phyloP scores from a whole-genome alignment of 2,329 filamentous ascomycete genomes.

The Onygenales sp. region DNA sequence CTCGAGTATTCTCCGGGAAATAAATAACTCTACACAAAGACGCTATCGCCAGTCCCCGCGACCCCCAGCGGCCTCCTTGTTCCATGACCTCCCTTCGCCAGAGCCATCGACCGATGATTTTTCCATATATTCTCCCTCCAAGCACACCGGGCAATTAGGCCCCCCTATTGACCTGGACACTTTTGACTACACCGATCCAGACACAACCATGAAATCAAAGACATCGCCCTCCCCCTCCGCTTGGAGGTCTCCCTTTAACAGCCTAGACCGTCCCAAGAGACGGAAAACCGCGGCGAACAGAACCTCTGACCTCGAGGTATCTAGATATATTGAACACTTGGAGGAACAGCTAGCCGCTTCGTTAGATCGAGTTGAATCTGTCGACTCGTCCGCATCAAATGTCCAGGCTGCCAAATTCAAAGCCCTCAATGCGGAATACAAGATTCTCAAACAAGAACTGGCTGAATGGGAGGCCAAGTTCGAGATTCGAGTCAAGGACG shows the following conservation, averaged over 20 bases:
- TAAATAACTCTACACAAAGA: slow-evolving; percentile 19
- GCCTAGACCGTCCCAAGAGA: slow-evolving; percentile 14
- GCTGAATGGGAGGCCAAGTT: slow-evolving; percentile 23
- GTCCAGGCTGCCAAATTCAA: slow-evolving; percentile 28
- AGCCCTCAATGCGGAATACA: slow-evolving; percentile 22
- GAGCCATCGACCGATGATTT: slow-evolving; percentile 6
- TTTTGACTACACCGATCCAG: slow-evolving; percentile 2
- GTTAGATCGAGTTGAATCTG: slow-evolving; percentile 29
- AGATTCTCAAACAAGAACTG: slow-evolving; percentile 23
- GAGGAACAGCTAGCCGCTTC: slow-evolving; percentile 36
- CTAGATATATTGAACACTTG: slow-evolving; percentile 41
- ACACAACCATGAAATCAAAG: slow-evolving; percentile 2
- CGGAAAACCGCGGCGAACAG: slow-evolving; percentile 8
- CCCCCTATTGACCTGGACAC: slow-evolving; percentile 2
- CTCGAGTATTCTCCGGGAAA: slow-evolving; percentile 21
- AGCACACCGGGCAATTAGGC: background rate
- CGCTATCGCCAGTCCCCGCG: slow-evolving; percentile 12
- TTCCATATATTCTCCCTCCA: background rate
- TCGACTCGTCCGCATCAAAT: slow-evolving; percentile 31
- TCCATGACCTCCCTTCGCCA: slow-evolving; percentile 12
- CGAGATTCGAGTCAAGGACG: slow-evolving; percentile 23
- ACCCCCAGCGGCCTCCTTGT: slow-evolving; percentile 13
- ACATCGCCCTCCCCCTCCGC: slow-evolving; percentile 12
- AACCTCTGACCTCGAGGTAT: slow-evolving; percentile 29
- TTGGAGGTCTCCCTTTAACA: slow-evolving; percentile 4